A percentile compares a stretch with the other conserved stretches of the same genome.
Evolutionary conservation across 1,284 basidiomycete genomes (phyloP).

Genomic region (Pascua guehoae): DNA sequence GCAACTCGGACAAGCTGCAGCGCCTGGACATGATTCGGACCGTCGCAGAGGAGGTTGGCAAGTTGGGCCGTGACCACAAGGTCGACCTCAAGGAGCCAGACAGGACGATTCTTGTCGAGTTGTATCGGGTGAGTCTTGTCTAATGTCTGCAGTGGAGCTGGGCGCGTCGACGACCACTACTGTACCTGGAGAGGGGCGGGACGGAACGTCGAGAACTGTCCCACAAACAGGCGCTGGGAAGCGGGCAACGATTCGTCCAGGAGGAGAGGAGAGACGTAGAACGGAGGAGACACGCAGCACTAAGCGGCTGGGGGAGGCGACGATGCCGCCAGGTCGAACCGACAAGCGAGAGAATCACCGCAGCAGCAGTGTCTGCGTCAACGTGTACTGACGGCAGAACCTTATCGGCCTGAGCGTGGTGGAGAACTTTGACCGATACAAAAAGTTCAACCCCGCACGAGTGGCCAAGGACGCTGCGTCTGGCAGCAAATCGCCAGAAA

Average conservation of each 20-base stretch:
- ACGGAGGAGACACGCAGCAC: no score
- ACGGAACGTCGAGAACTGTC: no score
- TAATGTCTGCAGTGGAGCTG: no score
- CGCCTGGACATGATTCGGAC: constrained; percentile 41
- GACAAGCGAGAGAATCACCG: no score
- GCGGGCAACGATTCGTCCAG: no score
- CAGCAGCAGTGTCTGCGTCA: no score
- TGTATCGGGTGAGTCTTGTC: constrained; percentile 29
- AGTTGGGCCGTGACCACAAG: constrained; percentile 28
- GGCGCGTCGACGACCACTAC: no score
- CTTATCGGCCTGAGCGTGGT: constrained; percentile 35
- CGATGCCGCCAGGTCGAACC: no score
- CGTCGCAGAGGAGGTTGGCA: constrained; percentile 34
- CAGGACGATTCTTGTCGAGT: constrained; percentile 38
- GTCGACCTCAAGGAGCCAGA: constrained; percentile 42
- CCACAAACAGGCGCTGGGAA: no score
- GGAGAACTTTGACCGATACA: constrained; percentile 36
- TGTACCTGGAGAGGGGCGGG: no score
- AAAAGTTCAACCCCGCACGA: constrained; percentile 30
- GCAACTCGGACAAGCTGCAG: constrained; percentile 34
- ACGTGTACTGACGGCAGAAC: constrained; percentile 21
- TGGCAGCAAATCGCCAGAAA: background rate
- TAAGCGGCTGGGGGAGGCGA: no score
- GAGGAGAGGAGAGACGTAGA: no score
- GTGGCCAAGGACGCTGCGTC: constrained; percentile 21